Base-by-base conservation (phyloP, 129 eudicot species). In the Helianthus tuberosus region DNA sequence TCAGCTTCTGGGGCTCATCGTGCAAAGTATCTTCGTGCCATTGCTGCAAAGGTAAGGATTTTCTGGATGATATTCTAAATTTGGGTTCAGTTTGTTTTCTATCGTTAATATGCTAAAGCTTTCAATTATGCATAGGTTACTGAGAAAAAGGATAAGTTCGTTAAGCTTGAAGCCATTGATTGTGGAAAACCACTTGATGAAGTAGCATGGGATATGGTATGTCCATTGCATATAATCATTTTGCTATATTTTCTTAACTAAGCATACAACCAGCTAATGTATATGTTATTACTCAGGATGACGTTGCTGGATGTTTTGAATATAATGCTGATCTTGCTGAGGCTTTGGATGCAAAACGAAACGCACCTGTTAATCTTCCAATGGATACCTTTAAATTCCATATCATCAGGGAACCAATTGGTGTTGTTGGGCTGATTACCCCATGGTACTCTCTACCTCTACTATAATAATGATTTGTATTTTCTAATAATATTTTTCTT, bases 291-390 rank as follows among this genome's bases (percentile, higher is more conserved):
- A 44, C 77, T 58, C 84, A 95, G 99, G 99, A 95, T 84, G 99
- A 95, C 75, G 99, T 95, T 11, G 94, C 96, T 73, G 96, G 86
- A 69, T 91, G 97, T 76, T 95, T 95, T 38, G 99, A 95, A 69
- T 95, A 95, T 71, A 82, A 85, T 84, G 99, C 99, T 49, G 99
- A 86, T 63, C 93, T 89, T 71, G 99, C 99, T 75, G 96, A 91
- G 84, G 95, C 88, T 29, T 84, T 95, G 76, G 99, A 95, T 84
- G 79, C 83, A 50, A 89, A 81, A 75, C 96, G 89, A 69, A 91
- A 87, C 78, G 81, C 96, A 63, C 84, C 90, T 29, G 63, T 95
- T 71, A 49, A 87, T 66, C 91, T 95, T 74, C 99, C 97, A 10
- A 81, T 89, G 97, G 97, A 95, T 3, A 82, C 96, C 76, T 89